phyloP scores from a whole-genome alignment of 2,329 filamentous ascomycete species.

The Xylaria digitata region DNA sequence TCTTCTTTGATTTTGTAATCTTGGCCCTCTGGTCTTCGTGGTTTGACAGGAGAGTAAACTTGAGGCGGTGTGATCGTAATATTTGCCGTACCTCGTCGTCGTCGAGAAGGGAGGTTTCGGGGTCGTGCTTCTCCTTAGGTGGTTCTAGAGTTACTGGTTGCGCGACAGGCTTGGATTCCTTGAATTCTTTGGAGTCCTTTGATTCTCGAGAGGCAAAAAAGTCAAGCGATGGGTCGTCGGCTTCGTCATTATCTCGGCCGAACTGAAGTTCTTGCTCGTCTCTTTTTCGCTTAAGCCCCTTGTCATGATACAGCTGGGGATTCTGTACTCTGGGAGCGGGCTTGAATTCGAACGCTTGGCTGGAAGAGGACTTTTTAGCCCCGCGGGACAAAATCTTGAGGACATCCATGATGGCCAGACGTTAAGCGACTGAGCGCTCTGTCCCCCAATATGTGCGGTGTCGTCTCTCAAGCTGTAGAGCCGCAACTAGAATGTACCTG shows the following conservation, averaged over 20 bases:
- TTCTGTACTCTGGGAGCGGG: conserved; percentile 62
- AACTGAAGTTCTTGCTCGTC: conserved; percentile 50
- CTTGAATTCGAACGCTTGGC: conserved; percentile 47
- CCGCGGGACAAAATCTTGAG: conserved; percentile 78
- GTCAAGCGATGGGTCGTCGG: conserved; percentile 57
- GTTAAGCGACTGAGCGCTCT: neutral
- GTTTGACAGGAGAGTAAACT: conserved; percentile 79
- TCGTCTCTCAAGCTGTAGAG: neutral
- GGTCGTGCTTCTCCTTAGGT: conserved; percentile 37
- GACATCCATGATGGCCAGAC: conserved; percentile 69
- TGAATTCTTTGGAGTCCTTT: conserved; percentile 44
- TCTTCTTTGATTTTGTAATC: conserved; percentile 68
- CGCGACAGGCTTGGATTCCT: conserved; percentile 46
- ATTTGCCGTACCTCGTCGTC: conserved; percentile 79
- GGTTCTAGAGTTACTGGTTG: conserved; percentile 34
- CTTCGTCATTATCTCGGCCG: conserved; percentile 50
- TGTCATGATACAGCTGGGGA: conserved; percentile 74
- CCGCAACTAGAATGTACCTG: neutral
- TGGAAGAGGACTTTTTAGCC: conserved; percentile 66
- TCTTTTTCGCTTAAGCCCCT: conserved; percentile 69
- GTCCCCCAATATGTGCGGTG: neutral
- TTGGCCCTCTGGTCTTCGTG: conserved; percentile 60
- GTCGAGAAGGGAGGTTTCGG: conserved; percentile 60
- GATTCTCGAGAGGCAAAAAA: conserved; percentile 67
- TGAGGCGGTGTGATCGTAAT: conserved; percentile 83